Percentiles rank a stretch among this genome's conserved stretches.
Evolutionary conservation across 2,329 filamentous ascomycete species (phyloP).

Genomic region (Cladosporium austrohemisphaericum): DNA sequence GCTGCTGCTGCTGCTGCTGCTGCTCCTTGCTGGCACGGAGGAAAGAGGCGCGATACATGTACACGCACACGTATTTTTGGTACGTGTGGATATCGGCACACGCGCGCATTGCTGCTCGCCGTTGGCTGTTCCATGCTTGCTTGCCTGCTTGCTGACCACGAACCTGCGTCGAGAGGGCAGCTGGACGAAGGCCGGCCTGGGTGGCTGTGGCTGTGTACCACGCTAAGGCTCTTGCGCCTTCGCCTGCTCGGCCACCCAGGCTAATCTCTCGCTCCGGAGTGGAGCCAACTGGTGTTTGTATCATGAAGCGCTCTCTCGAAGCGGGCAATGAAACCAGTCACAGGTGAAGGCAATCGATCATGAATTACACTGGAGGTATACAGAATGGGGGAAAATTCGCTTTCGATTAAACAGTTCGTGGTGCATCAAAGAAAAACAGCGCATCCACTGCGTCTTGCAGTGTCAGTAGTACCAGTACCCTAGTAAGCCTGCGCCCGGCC

Average conservation of each 20-base stretch:
- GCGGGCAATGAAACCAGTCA: not conserved
- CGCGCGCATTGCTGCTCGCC: not conserved
- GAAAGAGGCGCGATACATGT: not conserved
- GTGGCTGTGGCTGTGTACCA: constrained; percentile 7
- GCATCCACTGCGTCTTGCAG: constrained; percentile 14
- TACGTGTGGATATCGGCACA: not conserved
- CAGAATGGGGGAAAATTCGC: constrained; percentile 8
- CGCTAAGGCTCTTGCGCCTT: too few relatives aligned
- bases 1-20: too few relatives aligned
- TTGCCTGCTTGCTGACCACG: constrained; percentile 11
- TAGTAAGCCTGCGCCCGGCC: constrained; percentile 15
- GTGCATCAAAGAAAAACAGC: constrained; percentile 14
- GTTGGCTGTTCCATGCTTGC: not conserved
- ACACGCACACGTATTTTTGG: not conserved
- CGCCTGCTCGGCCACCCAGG: not conserved
- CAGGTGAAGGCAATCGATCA: not conserved
- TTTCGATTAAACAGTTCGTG: constrained; percentile 15
- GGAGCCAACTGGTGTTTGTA: not conserved
- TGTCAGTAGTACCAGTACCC: constrained; percentile 16
- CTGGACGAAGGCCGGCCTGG: not conserved
- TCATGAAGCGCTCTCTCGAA: not conserved
- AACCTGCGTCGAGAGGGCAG: constrained; percentile 6
- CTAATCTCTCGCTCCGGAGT: not conserved
- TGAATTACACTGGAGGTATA: too few relatives aligned
- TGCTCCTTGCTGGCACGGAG: too few relatives aligned